Percentiles rank a stretch among this genome's conserved stretches.
phyloP scores from a whole-genome alignment of 768 basidiomycete genomes.

The Collybia sordida region DNA sequence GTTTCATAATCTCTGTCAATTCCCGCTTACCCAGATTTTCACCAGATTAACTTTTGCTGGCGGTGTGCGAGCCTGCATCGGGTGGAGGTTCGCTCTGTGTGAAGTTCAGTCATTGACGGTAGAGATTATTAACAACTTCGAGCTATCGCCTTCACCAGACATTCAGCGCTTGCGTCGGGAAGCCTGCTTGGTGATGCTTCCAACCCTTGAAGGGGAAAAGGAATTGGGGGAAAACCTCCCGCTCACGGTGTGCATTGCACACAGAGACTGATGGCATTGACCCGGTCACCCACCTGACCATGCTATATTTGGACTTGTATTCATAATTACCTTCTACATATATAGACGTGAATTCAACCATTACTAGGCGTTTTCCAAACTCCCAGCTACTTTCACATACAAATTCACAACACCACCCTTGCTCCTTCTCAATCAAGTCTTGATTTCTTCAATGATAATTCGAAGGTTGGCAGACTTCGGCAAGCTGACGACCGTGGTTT shows the following conservation, averaged over 20 bases:
- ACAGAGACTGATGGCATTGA: slow-evolving; percentile 21
- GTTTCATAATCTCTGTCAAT: not conserved
- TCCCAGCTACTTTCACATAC: too few species aligned
- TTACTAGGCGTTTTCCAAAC: too few species aligned
- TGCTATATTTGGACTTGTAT: too few species aligned
- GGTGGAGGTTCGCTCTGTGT: slow-evolving; percentile 51
- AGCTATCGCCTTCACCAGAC: slow-evolving; percentile 44
- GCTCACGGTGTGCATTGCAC: slow-evolving; percentile 34
- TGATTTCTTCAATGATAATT: too few species aligned
- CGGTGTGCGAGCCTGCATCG: slow-evolving; percentile 46
- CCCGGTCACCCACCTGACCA: too few species aligned
- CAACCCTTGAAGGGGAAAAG: slow-evolving; percentile 44
- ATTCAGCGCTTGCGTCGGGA: slow-evolving; percentile 40
- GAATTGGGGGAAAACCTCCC: slow-evolving; percentile 45
- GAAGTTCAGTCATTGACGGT: slow-evolving; percentile 60
- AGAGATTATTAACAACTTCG: slow-evolving; percentile 59
- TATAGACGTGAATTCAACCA: too few species aligned
- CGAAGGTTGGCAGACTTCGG: too few species aligned
- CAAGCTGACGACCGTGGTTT: too few species aligned
- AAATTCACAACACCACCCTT: too few species aligned
- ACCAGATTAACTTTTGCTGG: slow-evolving; percentile 46
- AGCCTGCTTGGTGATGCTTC: slow-evolving; percentile 47
- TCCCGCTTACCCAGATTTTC: not conserved
- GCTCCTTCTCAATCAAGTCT: too few species aligned
- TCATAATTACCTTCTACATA: too few species aligned